Base-by-base conservation (phyloP, 2,329 filamentous ascomycete genomes). In the Fusarium sp. region DNA sequence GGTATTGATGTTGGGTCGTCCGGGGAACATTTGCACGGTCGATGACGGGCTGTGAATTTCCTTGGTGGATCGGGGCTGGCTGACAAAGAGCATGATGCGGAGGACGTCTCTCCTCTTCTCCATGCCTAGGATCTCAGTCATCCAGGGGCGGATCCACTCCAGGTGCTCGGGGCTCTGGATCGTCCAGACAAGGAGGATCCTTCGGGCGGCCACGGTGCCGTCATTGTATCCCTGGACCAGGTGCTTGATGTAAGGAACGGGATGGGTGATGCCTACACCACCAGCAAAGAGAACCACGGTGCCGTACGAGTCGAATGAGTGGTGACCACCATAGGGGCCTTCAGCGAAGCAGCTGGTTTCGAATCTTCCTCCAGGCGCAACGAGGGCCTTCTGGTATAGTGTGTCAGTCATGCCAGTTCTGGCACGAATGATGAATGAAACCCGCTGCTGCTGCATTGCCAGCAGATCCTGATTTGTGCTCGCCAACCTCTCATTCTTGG, bases 1-100 rank as follows among this genome's bases (percentile, higher is more conserved):
- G 1, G 91, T 92, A 69, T 91, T 87, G 55, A 94, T 90, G 78
- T 94, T 93, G 16, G 92, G 92, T 72, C 92, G 86, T 15, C 92
- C 92, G 6, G 92, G 92, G 85, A 94, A 94, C 92, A 95, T 95
- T 78, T 94, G 92, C 12, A 95, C 92, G 16, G 91, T 94, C 1
- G 90, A 87, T 37, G 89, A 92, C 3, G 92, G 92, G 72, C 90
- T 92, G 83, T 94, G 91, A 57, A 94, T 94, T 80, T 94, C 92
- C 84, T 94, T 94, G 47, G 90, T 94, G 50, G 90, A 92, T 41
- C 91, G 86, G 7, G 91, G 92, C 61, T 92, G 85, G 70, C 90
- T 93, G 73, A 95, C 91, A 78, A 94, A 95, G 57, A 95, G 88
- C 82, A 94, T 88, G 78, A 95, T 92, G 71, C 91, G 90, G 57